Evolutionary conservation across 2,329 filamentous ascomycete species (phyloP).

Genomic region (Monilinia aucupariae): DNA sequence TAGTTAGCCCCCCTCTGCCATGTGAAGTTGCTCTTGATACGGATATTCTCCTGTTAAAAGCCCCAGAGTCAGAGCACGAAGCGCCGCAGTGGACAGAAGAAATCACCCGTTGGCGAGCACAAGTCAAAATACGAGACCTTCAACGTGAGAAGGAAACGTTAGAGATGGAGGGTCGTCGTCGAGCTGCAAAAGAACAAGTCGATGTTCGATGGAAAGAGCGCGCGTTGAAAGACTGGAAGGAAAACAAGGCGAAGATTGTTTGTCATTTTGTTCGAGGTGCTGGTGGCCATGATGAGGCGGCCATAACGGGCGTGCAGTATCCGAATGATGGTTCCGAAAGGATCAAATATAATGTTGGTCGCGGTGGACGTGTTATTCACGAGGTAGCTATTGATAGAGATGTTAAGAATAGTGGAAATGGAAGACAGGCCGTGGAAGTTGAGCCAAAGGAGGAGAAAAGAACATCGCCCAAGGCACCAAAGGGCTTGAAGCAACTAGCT

Average conservation of each 20-base stretch:
- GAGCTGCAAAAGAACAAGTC: constrained; percentile 11
- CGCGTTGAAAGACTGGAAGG: background rate
- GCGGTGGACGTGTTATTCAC: background rate
- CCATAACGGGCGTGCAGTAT: background rate
- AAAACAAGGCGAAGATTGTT: background rate
- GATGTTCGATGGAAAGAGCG: constrained; percentile 9
- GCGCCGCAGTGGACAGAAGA: background rate
- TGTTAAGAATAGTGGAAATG: background rate
- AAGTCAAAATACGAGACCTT: constrained; percentile 5
- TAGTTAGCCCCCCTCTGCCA: background rate
- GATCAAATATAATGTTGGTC: background rate
- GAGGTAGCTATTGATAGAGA: background rate
- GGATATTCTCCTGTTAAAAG: background rate
- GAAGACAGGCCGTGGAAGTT: background rate
- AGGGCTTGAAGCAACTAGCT: background rate
- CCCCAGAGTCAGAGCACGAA: background rate
- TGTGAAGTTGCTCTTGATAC: background rate
- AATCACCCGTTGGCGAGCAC: background rate
- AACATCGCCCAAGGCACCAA: constrained; percentile 2
- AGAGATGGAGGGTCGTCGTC: constrained; percentile 12
- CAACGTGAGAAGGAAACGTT: constrained; percentile 6
- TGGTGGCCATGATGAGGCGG: background rate
- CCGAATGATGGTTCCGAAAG: background rate
- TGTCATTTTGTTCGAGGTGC: background rate
- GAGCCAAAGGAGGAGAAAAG: background rate